A percentile compares a stretch with the other conserved stretches of the same genome.
These are phyloP conservation scores for Fusarium robinianum DNA, from an alignment of 2,329 filamentous ascomycete species.

Conservation along the genomic window DNA sequence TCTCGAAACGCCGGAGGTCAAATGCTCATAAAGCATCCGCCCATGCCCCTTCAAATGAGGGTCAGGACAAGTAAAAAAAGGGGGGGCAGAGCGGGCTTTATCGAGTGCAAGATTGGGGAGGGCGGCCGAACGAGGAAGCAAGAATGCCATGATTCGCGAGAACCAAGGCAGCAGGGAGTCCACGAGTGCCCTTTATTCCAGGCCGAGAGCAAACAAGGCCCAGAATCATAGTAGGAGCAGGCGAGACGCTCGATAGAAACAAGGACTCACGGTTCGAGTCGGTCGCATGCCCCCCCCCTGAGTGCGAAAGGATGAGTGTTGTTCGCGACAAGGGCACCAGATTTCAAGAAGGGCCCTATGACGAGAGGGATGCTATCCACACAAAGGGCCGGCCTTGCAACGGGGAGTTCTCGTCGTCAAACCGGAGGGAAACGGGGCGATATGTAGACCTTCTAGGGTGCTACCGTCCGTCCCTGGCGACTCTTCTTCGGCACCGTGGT, in stretches of 20 bases:
- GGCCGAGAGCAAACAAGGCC: no score
- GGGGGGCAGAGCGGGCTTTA: constrained; percentile 24
- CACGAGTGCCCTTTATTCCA: constrained; percentile 12
- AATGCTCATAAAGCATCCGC: constrained; percentile 36
- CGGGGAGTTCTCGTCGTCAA: constrained; percentile 43
- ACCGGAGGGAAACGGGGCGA: constrained; percentile 41
- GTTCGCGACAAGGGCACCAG: constrained; percentile 25
- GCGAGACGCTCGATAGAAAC: constrained; percentile 7
- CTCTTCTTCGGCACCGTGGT: constrained; percentile 56
- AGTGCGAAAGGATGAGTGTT: constrained; percentile 27
- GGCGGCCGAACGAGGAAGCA: constrained; percentile 34
- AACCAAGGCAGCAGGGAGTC: constrained; percentile 25
- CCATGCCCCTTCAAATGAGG: constrained; percentile 20
- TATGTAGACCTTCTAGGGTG: constrained; percentile 43
- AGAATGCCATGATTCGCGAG: constrained; percentile 20
- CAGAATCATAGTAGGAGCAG: no score
- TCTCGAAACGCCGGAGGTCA: constrained; percentile 39
- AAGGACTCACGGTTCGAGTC: no score
- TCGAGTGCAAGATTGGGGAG: constrained; percentile 31
- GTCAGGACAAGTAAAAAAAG: constrained; percentile 20
- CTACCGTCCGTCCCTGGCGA: constrained; percentile 41
- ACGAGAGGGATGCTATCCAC: constrained; percentile 12
- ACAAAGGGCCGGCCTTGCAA: constrained; percentile 39
- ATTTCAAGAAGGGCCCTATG: constrained; percentile 25
- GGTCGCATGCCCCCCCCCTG: no score